Base-by-base conservation (phyloP, 2,329 filamentous ascomycete genomes). In the Lecanicillium sp. region DNA sequence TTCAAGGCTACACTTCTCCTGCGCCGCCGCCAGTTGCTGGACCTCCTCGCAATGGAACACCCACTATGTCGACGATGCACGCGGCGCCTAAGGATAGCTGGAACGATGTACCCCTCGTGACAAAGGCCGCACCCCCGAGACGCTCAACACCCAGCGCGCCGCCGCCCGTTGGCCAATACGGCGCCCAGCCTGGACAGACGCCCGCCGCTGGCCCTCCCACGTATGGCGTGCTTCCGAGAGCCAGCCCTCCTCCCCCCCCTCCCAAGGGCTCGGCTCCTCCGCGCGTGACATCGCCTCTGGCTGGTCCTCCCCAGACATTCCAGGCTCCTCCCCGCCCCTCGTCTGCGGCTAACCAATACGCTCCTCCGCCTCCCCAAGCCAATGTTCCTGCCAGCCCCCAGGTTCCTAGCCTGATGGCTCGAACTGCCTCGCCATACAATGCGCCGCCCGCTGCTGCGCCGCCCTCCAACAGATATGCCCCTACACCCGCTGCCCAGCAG, bases 101-200 rank as follows among this genome's bases (percentile, higher is more conserved):
- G 93, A 98, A 98, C 58, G 93, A 98, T 65, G 85, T 94, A 44
- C 93, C 93, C 1, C 78, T 95, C 59, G 86, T 97, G 38, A 76
- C 80, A 38, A 88, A 91, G 70, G 71, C 78, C 47, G 76, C 85
- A n/a, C 77, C 79, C 12, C 77, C 84, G 19, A 82, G 90, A 55
- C 81, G 84, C 61, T 75, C 76, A 38, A 96, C 91, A 1, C 89
- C 90, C 2, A 81, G 75, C 48, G 72, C 81, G 17, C 78, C 81
- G 44, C 73, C 85, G 3, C 81, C 90, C 43, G 80, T 75, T n/a
- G 81, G 86, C 15, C 87, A 89, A 8, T 95, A 93, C 71, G 77
- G 81, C 2, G 79, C 79, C 56, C 82, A 87, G 60, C 75, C 76
- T 51, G 69, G 70, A 52, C 62, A 71, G 20, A 60, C 72, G 15